These are phyloP conservation scores for Xerocomus minutiporus DNA, from an alignment of 1,284 basidiomycete species.

Conservation along the genomic window DNA sequence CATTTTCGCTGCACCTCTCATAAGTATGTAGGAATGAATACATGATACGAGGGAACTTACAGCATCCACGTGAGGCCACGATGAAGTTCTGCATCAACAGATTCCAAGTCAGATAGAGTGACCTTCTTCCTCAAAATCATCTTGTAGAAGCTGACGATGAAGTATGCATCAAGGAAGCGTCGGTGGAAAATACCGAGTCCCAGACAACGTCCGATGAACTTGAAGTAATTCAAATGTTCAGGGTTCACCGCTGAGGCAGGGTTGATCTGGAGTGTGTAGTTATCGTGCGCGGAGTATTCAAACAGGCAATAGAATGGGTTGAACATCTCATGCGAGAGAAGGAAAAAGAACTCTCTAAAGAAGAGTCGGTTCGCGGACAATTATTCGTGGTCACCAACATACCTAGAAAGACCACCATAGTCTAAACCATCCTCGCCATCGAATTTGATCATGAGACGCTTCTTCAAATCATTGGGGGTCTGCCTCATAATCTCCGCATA, in stretches of 20 bases:
- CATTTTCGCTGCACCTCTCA: constrained; percentile 59
- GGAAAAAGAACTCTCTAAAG: constrained; percentile 75
- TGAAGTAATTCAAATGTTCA: constrained; percentile 96
- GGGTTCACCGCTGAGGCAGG: constrained; percentile 94
- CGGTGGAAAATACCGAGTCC: constrained; percentile 95
- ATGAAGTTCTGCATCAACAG: constrained; percentile 83
- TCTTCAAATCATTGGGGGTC: constrained; percentile 90
- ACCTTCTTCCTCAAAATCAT: constrained; percentile 95
- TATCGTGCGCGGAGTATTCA: constrained; percentile 96
- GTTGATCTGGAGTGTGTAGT: constrained; percentile 94
- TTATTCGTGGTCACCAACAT: constrained; percentile 20
- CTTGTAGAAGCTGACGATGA: constrained; percentile 96
- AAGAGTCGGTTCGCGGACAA: constrained; percentile 13
- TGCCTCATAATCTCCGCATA: constrained; percentile 97
- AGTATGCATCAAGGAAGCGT: constrained; percentile 94
- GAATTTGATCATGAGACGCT: constrained; percentile 96
- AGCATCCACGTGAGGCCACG: constrained; percentile 94
- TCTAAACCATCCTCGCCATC: constrained; percentile 95
- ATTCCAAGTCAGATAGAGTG: constrained; percentile 78
- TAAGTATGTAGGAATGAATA: constrained; percentile 13
- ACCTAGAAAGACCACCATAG: constrained; percentile 91
- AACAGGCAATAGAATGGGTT: constrained; percentile 96
- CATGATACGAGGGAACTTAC: constrained; percentile 34
- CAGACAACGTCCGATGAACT: constrained; percentile 90
- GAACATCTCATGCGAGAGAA: constrained; percentile 94